phyloP scores from a whole-genome alignment of 768 basidiomycete species.

The Cystobasidium onofrii region DNA sequence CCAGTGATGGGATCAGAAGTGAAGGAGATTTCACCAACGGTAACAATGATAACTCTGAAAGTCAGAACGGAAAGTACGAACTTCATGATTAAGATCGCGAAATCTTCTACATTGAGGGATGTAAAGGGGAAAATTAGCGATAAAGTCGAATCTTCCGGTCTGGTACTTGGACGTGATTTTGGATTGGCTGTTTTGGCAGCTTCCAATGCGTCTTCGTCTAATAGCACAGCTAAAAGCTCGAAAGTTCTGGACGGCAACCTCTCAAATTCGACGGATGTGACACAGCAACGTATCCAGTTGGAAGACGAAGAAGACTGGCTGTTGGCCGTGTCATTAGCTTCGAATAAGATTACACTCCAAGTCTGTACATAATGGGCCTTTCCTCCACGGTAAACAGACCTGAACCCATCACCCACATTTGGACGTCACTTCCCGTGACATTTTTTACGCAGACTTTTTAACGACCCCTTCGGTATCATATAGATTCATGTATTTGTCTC shows the following conservation, averaged over 20 bases:
- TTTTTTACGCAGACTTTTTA: not conserved
- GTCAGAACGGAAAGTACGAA: not conserved
- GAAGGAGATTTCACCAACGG: not conserved
- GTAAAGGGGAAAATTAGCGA: not conserved
- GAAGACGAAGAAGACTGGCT: conserved; percentile 27
- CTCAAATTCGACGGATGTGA: not conserved
- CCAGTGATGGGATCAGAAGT: conserved; percentile 6
- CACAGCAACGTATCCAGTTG: not conserved
- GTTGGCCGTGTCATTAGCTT: not conserved
- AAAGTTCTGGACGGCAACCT: not conserved
- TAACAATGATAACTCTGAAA: conserved; percentile 2
- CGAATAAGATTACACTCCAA: conserved; percentile 12
- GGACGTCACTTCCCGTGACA: not conserved
- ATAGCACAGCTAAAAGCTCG: conserved; percentile 4
- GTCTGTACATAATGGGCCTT: not conserved
- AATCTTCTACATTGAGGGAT: not conserved
- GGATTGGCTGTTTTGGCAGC: conserved; percentile 2
- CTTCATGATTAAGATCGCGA: conserved; percentile 18
- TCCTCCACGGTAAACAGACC: too few relatives aligned
- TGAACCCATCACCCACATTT: too few relatives aligned
- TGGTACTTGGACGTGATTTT: not conserved
- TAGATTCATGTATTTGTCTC: not conserved
- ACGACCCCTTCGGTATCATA: not conserved
- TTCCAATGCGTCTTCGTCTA: not conserved
- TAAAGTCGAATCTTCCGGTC: conserved; percentile 5